Evolutionary conservation across 129 eudicot species (phyloP), one percentile per base, ranked within the genome.

Genomic region (Arctium lappa): DNA sequence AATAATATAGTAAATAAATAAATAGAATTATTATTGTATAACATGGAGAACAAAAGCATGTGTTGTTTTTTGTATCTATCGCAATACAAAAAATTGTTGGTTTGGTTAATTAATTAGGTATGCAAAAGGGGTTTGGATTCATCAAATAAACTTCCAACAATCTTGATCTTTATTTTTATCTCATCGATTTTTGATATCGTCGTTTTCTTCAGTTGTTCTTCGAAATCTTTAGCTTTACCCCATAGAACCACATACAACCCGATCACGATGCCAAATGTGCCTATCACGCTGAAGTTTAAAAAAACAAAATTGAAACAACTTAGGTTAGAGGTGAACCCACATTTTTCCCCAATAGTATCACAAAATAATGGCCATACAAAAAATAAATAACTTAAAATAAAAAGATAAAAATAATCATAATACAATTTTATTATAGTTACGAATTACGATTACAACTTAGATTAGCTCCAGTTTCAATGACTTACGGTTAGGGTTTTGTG

Each of bases 211-310:
- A 44, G 40, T 48, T 66, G 76, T 76, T 85, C 86, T 80, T 84
- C 78, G 22, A 85, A 68, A 69, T 90, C 98, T 83, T 91, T 85
- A 16, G 95, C 91, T 88, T 93, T 91, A 11, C 98, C 96, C 96
- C 98, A 93, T 18, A 93, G 80, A 75, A 93, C 92, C 0, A 79
- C 82, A 77, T 94, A 92, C 34, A 94, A 68, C 81, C 98, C 98
- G 16, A 83, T 62, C 27, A 94, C 76, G 80, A 90, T 92, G 29
- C 87, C 90, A 62, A 88, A 29, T 75, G 92, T 91, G 63, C 98
- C 98, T 48, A 89, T 29, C 75, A 83, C 76, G 50, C 98, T 94
- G 77, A 56, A 75, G 72, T 42, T 63, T 11, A 1, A 79, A 60
- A 79, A 1, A 76, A 29, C 2, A 22, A 33, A 79, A 13, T 50